Base-by-base conservation (phyloP, 108 stramenopile genomes). In the Chaetoceros tenuissimus region DNA sequence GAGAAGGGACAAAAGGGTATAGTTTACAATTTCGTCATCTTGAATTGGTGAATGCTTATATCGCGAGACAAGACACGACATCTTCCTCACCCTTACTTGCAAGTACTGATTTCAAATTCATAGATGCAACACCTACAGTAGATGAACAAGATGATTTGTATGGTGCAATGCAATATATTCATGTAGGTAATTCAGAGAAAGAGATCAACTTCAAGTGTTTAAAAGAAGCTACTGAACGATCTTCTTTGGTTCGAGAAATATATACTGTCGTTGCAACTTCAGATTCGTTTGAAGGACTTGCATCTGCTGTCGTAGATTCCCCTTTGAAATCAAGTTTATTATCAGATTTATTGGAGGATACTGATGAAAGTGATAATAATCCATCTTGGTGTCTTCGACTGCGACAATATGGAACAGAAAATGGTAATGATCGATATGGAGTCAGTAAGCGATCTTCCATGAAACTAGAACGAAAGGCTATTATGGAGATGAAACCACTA, bases 301-400 rank as follows among this genome's bases (percentile, higher is more conserved):
- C 62, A 3, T 56, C 65, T 30, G 47, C 44, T 30, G 59, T 66
- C 2, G 24, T 89, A 24, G 81, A 72, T 18, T 10, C 8, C 13
- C 34, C 34, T 10, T 10, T 5, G 8, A 40, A 40, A 13, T 10
- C 8, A 10, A 71, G 79, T 52, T 73, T 73, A 21, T 68, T 73
- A 5, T 81, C 87, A 43, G 57, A 55, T 10, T 83, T 87, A 51
- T 28, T 89, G 62, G 71, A 75, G 28, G 51, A 47, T 10, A 71
- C 67, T 19, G 68, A 54, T 3, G 55, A 26, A 0, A 68, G 81
- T 58, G 70, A 69, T 44, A 40, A 75, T 25, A 10, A 5, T 10
- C 49, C 53, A 20, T 80, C 84, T 8, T 93, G 91, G 91, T 84
- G 83, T 46, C 57, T 93, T 52, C 78, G 91, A 45, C 69, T 85